These are phyloP conservation scores for Pichia sp. DNA, from an alignment of 1,139 yeast species.

Conservation along the genomic window DNA sequence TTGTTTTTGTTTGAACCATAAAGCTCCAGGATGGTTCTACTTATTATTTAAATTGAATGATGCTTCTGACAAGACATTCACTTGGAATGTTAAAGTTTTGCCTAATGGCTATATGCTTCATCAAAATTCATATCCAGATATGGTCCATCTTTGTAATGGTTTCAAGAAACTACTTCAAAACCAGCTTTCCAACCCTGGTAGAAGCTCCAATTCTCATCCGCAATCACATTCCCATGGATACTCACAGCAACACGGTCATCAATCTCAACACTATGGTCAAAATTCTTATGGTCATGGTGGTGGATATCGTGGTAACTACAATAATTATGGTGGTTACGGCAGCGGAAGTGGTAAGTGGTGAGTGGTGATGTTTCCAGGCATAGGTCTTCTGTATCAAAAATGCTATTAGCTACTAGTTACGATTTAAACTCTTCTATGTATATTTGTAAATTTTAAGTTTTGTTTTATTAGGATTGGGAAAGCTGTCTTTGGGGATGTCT, in stretches of 20 bases:
- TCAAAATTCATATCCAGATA: conserved; percentile 77
- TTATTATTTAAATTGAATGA: conserved; percentile 74
- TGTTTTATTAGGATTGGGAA: no score
- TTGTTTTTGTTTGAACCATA: conserved; percentile 85
- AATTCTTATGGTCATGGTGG: not conserved
- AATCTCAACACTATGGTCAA: conserved; percentile 1
- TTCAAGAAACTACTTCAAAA: conserved; percentile 50
- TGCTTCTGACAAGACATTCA: conserved; percentile 61
- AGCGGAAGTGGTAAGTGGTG: conserved; percentile 2
- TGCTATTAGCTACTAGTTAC: no score
- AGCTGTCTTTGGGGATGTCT: no score
- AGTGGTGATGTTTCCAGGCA: not conserved
- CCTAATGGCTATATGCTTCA: conserved; percentile 80
- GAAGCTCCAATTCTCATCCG: not conserved
- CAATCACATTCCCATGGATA: not conserved
- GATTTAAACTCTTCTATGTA: no score
- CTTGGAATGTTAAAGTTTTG: conserved; percentile 86
- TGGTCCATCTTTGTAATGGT: conserved; percentile 85
- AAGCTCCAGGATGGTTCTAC: conserved; percentile 86
- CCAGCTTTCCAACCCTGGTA: conserved; percentile 17
- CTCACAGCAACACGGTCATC: not conserved
- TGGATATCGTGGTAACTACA: conserved; percentile 6
- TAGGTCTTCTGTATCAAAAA: no score
- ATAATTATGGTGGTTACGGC: conserved; percentile 9
- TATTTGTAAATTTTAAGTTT: not conserved